Evolutionary conservation across 768 basidiomycete species (phyloP), one percentile per base, ranked within the genome.

Genomic region (Tricholoma matsutake): DNA sequence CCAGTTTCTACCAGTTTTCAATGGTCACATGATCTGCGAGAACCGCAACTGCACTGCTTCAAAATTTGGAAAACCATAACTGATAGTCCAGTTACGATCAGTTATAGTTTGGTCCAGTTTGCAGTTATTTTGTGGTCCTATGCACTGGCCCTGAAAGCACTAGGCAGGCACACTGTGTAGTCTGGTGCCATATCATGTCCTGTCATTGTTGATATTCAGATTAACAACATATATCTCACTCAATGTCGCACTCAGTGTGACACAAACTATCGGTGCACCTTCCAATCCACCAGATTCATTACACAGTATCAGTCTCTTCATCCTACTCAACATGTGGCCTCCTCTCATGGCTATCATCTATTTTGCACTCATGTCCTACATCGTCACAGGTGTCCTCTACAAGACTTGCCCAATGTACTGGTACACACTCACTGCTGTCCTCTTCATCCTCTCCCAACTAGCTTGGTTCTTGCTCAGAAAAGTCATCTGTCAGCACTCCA

Each of bases 361-460:
- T 75, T 81, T 93, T 34, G 68, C 73, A 8, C 71, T 96, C 56
- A 96, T 96, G 89, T 49, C 87, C 6, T 91, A 88, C 72, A 88
- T 98, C 67, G 88, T 93, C 43, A 76, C 92, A 5, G 78, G 77
- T 39, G 79, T 91, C 39, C 83, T 98, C 61, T 83, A 85, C 66
- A 96, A 98, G 76, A 73, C 82, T 61, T 83, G 86, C 62, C 95
- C 96, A 2, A 81, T 95, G 76, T 80, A 86, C 75, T 92, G 84
- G 71, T 96, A 92, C 76, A 69, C 86, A 60, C 80, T 88, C 35
- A 81, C 92, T 2, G 87, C 85, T 16, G 68, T 87, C 35, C 75
- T 94, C n/a, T 97, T 97, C 70, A 79, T 92, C 39, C 81, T 93
- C 39, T 81, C 83, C 52, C 94, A 96, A 76, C 81, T 94, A 22